Evolutionary conservation across 108 stramenopile species (phyloP), one percentile per base, ranked within the genome.

Genomic region (Mayamaea pseudoterrestris): DNA sequence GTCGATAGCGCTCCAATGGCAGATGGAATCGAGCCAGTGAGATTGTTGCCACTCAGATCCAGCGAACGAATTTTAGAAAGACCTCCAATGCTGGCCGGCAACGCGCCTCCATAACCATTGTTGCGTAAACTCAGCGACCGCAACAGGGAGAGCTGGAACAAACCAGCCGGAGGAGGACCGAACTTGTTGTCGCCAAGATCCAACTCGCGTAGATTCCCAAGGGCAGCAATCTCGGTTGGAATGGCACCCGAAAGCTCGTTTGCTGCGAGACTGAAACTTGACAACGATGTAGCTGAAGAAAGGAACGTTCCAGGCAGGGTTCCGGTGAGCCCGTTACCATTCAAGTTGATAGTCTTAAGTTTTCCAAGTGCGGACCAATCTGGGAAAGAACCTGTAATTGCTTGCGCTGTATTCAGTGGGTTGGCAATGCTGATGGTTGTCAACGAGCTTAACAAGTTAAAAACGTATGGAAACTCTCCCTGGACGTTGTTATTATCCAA

Each of bases 11-110:
- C 23, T 12, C 71, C 65, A 0, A 87, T 3, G 46, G 74, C 78
- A 4, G 63, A 35, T 7, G 84, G 84, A 30, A 85, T 68, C 3
- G 47, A 23, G 9, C 79, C 74, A 0, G 30, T 44, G 27, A 85
- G 36, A 16, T 65, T 49, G 49, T 76, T 80, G 18, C 57, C 75
- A 47, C 18, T 71, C 64, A 29, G 80, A 13, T 45, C 44, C 44
- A 45, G 6, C 6, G 16, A 4, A 5, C 40, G 40, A 16, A 41
- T 20, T 9, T 41, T 41, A 20, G 13, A 5, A 16, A 41, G 21
- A 9, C 21, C 21, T 6, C 12, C 40, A 13, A 41, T 20, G 5
- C 40, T 5, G 5, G 40, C 12, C 8, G 40, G 40, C 40, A 41
- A 13, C 8, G 40, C 18, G 16, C 40, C 40, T 16, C 4, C 13